A percentile compares a stretch with the other conserved stretches of the same genome.
phyloP scores from a whole-genome alignment of 345 rosid genomes.

The Chamaenerion angustifolium region DNA sequence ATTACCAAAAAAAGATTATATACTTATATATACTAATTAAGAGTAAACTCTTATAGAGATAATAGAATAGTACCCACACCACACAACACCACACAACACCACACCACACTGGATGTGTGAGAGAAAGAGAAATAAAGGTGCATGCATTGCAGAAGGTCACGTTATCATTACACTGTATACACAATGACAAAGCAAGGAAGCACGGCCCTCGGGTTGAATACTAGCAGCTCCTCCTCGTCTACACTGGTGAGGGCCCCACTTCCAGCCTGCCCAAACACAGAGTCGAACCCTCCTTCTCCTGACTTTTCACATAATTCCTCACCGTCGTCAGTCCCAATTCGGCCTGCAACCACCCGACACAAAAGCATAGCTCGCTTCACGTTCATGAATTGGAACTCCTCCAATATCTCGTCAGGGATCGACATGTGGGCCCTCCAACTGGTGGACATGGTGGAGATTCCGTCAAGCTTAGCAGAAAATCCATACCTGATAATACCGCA shows the following conservation, averaged over 20 bases:
- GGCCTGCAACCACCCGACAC: constrained; percentile 74
- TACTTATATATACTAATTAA: no score
- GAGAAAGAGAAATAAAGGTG: no score
- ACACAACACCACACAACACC: no score
- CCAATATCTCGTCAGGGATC: constrained; percentile 63
- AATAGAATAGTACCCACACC: no score
- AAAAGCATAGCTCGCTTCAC: constrained; percentile 87
- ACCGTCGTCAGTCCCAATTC: constrained; percentile 50
- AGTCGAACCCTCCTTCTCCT: constrained; percentile 58
- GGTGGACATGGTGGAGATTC: constrained; percentile 58
- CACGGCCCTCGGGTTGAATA: constrained; percentile 95
- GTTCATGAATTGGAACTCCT: constrained; percentile 86
- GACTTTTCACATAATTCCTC: constrained; percentile 30
- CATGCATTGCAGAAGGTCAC: no score
- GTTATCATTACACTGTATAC: constrained; percentile 29
- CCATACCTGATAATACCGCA: constrained; percentile 78
- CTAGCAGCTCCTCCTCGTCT: constrained; percentile 74
- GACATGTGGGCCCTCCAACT: constrained; percentile 84
- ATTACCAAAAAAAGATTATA: no score
- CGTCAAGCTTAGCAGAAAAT: constrained; percentile 83
- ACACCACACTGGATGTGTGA: no score
- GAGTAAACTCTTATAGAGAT: no score
- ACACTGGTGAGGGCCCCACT: constrained; percentile 23
- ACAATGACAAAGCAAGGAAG: constrained; percentile 95
- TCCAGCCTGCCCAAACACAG: constrained; percentile 47